A percentile compares a stretch with the other conserved stretches of the same genome.
Evolutionary conservation across 306 rosid species (phyloP).

Genomic region (Begonia masoniana): DNA sequence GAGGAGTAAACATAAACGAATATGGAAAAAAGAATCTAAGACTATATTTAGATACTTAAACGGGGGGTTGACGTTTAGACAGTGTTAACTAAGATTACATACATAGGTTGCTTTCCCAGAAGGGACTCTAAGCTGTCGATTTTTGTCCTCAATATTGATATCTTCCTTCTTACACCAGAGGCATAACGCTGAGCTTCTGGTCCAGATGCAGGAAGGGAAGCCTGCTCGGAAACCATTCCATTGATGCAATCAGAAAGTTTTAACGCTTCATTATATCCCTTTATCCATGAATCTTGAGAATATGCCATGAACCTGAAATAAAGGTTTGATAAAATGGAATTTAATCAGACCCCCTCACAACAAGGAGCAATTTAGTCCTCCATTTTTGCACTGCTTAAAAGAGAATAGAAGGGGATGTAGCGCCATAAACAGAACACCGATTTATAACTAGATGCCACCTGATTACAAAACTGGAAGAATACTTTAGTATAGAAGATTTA

Average conservation of each 20-base stretch:
- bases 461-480: too few relatives aligned
- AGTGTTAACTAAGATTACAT: conserved; percentile 2
- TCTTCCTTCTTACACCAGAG: conserved; percentile 28
- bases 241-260: conserved; percentile 26
- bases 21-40: neutral
- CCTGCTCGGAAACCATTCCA: conserved; percentile 23
- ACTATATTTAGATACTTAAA: neutral
- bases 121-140: conserved; percentile 30
- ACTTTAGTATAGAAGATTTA: too few relatives aligned
- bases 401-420: too few relatives aligned
- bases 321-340: too few relatives aligned
- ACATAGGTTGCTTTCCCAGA: conserved; percentile 21
- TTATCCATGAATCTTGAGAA: conserved; percentile 25
- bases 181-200: conserved; percentile 29
- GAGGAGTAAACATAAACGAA: too few relatives aligned
- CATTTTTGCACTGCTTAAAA: too few relatives aligned
- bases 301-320: conserved; percentile 9
- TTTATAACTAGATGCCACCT: too few relatives aligned
- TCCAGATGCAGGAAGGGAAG: conserved; percentile 27
- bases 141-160: conserved; percentile 29
- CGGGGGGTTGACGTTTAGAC: neutral
- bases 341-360: too few relatives aligned
- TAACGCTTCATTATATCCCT: conserved; percentile 29
- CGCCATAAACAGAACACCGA: too few relatives aligned
- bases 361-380: too few relatives aligned